Conservation (phyloP, 768 basidiomycete species). For the Collybia sp. region DNA sequence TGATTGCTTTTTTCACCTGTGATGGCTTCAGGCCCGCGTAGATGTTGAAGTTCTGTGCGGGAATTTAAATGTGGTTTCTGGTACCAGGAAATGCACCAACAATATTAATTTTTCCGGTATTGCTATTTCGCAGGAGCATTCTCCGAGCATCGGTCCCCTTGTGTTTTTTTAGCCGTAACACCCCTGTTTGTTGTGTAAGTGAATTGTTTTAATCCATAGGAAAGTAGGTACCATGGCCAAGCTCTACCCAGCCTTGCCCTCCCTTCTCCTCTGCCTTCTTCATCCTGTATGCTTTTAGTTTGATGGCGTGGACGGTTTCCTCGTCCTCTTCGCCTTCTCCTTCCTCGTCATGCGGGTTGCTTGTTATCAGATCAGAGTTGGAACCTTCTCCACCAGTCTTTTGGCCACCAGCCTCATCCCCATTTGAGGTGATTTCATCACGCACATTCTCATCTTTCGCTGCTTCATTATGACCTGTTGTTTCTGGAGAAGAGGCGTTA, state of each 20-base stretch:
- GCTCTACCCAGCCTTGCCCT: constrained; percentile 53
- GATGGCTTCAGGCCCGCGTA: constrained; percentile 54
- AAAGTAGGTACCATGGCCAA: constrained; percentile 56
- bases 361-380: constrained; percentile 11
- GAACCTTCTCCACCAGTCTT: constrained; percentile 35
- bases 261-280: constrained; percentile 38
- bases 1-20: constrained; percentile 45
- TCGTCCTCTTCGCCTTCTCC: constrained; percentile 84
- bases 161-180: constrained; percentile 71
- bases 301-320: constrained; percentile 54
- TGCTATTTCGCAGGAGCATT: constrained; percentile 66
- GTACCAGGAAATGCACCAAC: constrained; percentile 36
- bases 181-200: constrained; percentile 32
- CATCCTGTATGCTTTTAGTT: constrained; percentile 60
- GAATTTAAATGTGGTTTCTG: constrained; percentile 3
- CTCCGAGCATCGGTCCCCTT: constrained; percentile 56
- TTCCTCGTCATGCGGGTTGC: constrained; percentile 56
- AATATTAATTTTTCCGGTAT: constrained; percentile 69
- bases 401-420: constrained; percentile 14
- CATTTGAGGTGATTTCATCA: constrained; percentile 7
- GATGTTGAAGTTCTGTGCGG: constrained; percentile 65
- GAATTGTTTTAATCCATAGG: too few relatives aligned
- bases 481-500: background rate
- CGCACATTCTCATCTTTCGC: background rate
- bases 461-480: too few relatives aligned